A percentile compares a stretch with the other conserved stretches of the same genome.
phyloP scores from a whole-genome alignment of 768 basidiomycete species.

The Astraeus odoratus region DNA sequence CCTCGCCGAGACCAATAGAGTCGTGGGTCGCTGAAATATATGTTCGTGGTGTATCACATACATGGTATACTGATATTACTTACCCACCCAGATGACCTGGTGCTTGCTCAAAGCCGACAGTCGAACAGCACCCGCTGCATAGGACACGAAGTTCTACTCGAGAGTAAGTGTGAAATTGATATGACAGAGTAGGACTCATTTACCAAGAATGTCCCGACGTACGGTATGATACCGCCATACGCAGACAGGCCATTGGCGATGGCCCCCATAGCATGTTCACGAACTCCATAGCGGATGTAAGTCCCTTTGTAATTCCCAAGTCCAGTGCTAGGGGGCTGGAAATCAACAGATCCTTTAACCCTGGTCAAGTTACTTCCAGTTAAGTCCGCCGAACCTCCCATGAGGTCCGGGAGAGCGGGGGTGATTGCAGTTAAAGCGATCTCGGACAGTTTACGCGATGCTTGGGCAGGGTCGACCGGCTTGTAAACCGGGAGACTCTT shows the following conservation, averaged over 20 bases:
- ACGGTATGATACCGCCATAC: constrained; percentile 89
- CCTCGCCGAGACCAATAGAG: constrained; percentile 88
- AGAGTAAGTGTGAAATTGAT: constrained; percentile 6
- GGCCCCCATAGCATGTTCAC: constrained; percentile 96
- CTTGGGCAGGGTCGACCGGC: constrained; percentile 74
- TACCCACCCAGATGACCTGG: constrained; percentile 90
- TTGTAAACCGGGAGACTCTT: constrained; percentile 80
- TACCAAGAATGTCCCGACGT: constrained; percentile 88
- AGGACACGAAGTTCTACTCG: constrained; percentile 82
- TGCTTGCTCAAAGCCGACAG: constrained; percentile 84
- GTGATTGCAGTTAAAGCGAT: constrained; percentile 74
- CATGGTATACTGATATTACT: constrained; percentile 23
- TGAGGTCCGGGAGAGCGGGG: constrained; percentile 71
- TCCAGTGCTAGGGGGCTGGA: constrained; percentile 84
- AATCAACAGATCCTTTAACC: constrained; percentile 78
- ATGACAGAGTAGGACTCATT: constrained; percentile 15
- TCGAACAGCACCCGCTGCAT: constrained; percentile 88
- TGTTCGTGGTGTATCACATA: background rate
- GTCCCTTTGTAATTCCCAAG: constrained; percentile 81
- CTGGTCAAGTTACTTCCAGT: constrained; percentile 91
- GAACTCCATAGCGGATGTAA: constrained; percentile 94
- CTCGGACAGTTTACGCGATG: constrained; percentile 90
- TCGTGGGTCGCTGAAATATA: constrained; percentile 74
- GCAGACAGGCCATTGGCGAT: constrained; percentile 88
- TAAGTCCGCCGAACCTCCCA: constrained; percentile 87